A percentile compares a stretch with the other conserved stretches of the same genome.
Evolutionary conservation across 1,139 yeast genomes (phyloP).

Genomic region (Zygoascus sp.): DNA sequence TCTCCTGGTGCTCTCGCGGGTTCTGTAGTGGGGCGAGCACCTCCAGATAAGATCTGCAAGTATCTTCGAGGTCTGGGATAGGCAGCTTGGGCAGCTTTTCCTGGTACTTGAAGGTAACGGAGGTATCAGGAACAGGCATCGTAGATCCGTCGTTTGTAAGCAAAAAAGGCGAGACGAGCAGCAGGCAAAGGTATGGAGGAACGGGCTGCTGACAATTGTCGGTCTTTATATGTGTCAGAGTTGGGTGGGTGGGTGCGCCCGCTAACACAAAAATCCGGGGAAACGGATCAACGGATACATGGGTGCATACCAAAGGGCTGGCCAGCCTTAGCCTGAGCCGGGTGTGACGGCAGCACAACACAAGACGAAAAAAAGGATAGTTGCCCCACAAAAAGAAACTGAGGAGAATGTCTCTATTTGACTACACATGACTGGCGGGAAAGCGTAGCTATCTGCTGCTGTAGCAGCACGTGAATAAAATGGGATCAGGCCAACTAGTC

Average conservation of each 20-base stretch:
- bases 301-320: slow-evolving; percentile 4
- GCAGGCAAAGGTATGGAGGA: background rate
- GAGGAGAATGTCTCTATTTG: background rate
- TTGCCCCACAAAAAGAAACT: too few species aligned
- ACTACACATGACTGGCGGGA: background rate
- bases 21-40: slow-evolving; percentile 74
- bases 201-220: background rate
- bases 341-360: slow-evolving; percentile 1
- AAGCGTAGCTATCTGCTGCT: too few species aligned
- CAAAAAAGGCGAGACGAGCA: too few species aligned
- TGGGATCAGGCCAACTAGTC: too few species aligned
- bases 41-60: slow-evolving; percentile 59
- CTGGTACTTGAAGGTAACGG: slow-evolving; percentile 52
- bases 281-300: slow-evolving; percentile 1
- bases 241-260: slow-evolving; percentile 3
- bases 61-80: slow-evolving; percentile 65
- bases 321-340: too few species aligned
- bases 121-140: slow-evolving; percentile 13
- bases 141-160: too few species aligned
- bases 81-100: slow-evolving; percentile 61
- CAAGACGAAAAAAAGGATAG: background rate
- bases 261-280: slow-evolving; percentile 6
- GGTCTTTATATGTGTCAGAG: background rate
- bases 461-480: too few species aligned
- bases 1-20: slow-evolving; percentile 58